A percentile compares a stretch with the other conserved stretches of the same genome.
These are phyloP conservation scores for Carex sylvatica DNA, from an alignment of 202 grass and related monocot genomes.

Conservation along the genomic window DNA sequence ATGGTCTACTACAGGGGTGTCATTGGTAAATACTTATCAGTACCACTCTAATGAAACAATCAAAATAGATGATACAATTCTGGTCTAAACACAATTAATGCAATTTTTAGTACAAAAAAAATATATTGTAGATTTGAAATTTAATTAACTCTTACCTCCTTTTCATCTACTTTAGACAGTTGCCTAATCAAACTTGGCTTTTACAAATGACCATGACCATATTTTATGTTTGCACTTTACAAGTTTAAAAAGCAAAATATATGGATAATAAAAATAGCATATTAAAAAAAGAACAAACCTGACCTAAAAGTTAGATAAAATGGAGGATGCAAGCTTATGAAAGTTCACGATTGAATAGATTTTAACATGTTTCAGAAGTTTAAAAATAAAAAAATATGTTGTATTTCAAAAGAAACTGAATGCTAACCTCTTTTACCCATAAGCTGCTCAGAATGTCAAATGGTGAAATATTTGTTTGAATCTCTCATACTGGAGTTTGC, in stretches of 20 bases:
- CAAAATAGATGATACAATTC: no score
- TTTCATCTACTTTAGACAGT: no score
- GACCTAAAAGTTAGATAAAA: not conserved
- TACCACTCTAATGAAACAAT: no score
- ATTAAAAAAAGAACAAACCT: not conserved
- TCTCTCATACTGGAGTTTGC: slow-evolving; percentile 69
- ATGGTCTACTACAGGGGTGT: no score
- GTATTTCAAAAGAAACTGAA: not conserved
- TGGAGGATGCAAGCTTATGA: not conserved
- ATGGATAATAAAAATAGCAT: no score
- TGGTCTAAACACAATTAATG: no score
- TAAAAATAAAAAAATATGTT: not conserved
- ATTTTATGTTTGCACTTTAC: no score
- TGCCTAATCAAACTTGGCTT: not conserved
- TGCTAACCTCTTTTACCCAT: slow-evolving; percentile 79
- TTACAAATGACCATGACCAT: not conserved
- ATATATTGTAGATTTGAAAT: no score
- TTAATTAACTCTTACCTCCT: no score
- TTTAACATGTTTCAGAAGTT: not conserved
- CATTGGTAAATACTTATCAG: no score
- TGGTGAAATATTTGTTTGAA: slow-evolving; percentile 91
- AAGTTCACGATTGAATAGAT: not conserved
- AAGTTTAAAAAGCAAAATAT: not conserved
- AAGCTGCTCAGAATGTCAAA: slow-evolving; percentile 80
- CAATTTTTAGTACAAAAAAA: no score